These are phyloP conservation scores for Ceratobasidium sp. DNA, from an alignment of 1,284 basidiomycete species.

Conservation along the genomic window DNA sequence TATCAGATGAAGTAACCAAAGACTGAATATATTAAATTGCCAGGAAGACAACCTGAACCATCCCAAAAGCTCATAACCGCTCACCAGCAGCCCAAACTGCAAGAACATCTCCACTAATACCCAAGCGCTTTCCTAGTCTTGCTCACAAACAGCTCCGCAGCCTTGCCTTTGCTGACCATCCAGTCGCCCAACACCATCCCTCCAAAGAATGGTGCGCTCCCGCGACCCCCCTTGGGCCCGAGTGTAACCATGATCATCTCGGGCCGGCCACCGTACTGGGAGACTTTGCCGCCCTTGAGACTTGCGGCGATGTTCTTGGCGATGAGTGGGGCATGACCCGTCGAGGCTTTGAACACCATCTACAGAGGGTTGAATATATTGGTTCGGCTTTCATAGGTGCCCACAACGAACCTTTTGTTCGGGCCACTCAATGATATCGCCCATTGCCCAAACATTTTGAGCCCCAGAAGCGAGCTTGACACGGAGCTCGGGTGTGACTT, in stretches of 20 bases:
- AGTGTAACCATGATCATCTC: constrained; percentile 44
- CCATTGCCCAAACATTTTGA: constrained; percentile 47
- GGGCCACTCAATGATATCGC: constrained; percentile 48
- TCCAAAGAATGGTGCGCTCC: constrained; percentile 27
- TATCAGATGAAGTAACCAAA: neutral
- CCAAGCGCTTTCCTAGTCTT: constrained; percentile 38
- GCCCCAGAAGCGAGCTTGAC: constrained; percentile 44
- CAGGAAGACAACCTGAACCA: neutral
- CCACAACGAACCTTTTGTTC: constrained; percentile 42
- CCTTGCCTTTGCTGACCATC: constrained; percentile 43
- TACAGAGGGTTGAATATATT: neutral
- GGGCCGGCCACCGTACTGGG: constrained; percentile 14
- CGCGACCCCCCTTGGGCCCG: constrained; percentile 33
- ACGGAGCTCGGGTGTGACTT: constrained; percentile 45
- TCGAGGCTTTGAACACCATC: constrained; percentile 40
- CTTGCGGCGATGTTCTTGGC: constrained; percentile 44
- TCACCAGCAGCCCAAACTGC: neutral
- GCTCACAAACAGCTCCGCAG: constrained; percentile 40
- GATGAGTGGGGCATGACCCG: constrained; percentile 35
- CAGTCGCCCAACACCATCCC: constrained; percentile 46
- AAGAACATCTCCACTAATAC: constrained; percentile 14
- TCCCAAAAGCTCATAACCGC: neutral
- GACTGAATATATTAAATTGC: neutral
- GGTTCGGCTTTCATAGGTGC: neutral
- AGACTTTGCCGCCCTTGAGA: constrained; percentile 40